These are phyloP conservation scores for Nemania sp. DNA, from an alignment of 2,329 filamentous ascomycete species.

Conservation along the genomic window DNA sequence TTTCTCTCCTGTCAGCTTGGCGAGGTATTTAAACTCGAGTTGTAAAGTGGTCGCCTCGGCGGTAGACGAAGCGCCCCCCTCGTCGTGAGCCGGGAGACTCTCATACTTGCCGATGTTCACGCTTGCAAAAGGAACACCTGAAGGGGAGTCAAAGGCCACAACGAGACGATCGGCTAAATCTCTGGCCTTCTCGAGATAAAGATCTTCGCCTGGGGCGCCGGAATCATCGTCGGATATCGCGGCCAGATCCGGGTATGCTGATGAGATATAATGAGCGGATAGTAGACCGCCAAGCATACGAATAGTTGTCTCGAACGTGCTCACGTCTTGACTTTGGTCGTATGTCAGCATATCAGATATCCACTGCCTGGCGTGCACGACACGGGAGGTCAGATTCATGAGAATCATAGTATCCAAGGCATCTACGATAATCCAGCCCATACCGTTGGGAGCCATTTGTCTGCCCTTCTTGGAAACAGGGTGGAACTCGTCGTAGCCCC, in stretches of 20 bases:
- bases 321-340: conserved; percentile 92
- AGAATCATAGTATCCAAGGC: conserved; percentile 95
- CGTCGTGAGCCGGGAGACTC: conserved; percentile 79
- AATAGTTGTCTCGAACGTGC: conserved; percentile 97
- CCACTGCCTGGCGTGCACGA: conserved; percentile 87
- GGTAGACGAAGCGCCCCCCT: conserved; percentile 87
- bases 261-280: conserved; percentile 93
- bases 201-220: conserved; percentile 76
- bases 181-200: conserved; percentile 94
- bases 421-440: conserved; percentile 99
- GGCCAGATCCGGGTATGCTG: conserved; percentile 76
- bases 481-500: conserved; percentile 90
- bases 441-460: conserved; percentile 84
- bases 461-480: conserved; percentile 77
- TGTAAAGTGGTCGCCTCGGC: conserved; percentile 92
- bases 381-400: conserved; percentile 90
- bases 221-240: conserved; percentile 71
- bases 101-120: conserved; percentile 79
- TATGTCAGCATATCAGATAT: conserved; percentile 79
- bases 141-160: conserved; percentile 82
- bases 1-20: conserved; percentile 89
- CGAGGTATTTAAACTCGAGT: conserved; percentile 95
- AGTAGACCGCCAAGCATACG: conserved; percentile 93
- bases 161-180: conserved; percentile 88
- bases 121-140: conserved; percentile 87